Conservation (phyloP, 352 stramenopile genomes). For the Aphanomyces invadans region DNA sequence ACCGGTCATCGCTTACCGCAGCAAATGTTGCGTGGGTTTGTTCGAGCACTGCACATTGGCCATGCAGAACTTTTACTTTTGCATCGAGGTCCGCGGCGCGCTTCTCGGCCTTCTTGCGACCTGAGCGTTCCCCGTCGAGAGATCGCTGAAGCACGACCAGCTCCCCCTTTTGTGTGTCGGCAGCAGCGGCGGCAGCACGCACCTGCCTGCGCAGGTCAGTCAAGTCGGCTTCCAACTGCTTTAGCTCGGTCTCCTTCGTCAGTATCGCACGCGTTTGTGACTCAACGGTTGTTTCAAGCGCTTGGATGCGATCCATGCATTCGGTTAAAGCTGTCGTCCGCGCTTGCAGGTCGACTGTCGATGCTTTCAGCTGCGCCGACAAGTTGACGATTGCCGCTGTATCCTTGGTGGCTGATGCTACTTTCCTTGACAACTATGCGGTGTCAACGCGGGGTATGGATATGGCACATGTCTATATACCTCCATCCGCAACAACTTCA, state of each 20-base stretch:
- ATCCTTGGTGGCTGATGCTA: neutral
- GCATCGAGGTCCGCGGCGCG: neutral
- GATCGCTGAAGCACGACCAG: neutral
- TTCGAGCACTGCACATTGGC: neutral
- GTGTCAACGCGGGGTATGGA: neutral
- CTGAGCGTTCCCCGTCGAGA: neutral
- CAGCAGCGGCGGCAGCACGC: neutral
- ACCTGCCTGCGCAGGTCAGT: neutral
- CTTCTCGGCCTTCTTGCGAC: neutral
- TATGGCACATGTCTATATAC: neutral
- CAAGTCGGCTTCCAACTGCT: neutral
- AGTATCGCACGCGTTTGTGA: constrained; percentile 14
- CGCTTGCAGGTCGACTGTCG: constrained; percentile 4
- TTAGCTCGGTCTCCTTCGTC: constrained; percentile 15
- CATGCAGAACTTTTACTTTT: neutral
- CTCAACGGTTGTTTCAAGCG: neutral
- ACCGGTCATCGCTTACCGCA: neutral
- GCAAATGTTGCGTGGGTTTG: neutral
- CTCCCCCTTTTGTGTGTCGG: neutral
- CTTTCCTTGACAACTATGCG: neutral
- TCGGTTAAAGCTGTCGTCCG: constrained; percentile 4
- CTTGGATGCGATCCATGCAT: constrained; percentile 19
- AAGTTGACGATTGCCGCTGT: neutral
- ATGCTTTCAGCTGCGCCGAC: neutral
- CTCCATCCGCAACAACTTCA: neutral